Evolutionary conservation across 306 rosid genomes (phyloP), one percentile per base, ranked within the genome.

Genomic region (Hippophae rhamnoides): DNA sequence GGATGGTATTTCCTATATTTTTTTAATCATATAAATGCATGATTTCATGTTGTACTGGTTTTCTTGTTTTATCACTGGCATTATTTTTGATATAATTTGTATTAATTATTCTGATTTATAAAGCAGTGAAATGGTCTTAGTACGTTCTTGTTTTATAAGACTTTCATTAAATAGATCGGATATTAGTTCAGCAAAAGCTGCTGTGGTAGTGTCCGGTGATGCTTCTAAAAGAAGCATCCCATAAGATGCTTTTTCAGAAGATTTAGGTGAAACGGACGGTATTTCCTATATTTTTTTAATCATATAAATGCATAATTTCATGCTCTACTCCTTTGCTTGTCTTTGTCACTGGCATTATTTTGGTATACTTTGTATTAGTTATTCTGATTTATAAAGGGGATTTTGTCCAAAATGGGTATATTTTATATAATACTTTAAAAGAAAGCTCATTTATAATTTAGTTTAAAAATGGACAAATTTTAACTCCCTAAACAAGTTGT

Each of bases 131-230:
- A 31, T 31, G 38, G 38, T 31, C 38, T 31, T 31, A 31, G 3
- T 4, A 31, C 5, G 38, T 31, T 31, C 3, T 31, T 31, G 18
- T 18, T 18, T 92, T 65, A 74, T 92, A 72, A 77, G 77, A 82
- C 63, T 92, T 31, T 58, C 72, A 44, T 62, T 92, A 74, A 81
- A 85, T 77, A 78, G 78, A 57, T 79, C 98, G 8, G 98, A 92
- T 73, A 72, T 83, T 62, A 65, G 81, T 74, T 81, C 90, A 11
- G 98, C 98, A 41, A 92, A 81, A 78, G 78, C 66, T n/a, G 89
- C 84, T 40, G 70, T 69, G 59, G 76, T 49, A 64, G 56, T 71
- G 61, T 64, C 50, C 49, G 43, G 40, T 60, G 76, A 60, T 57
- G 64, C 59, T 52, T 64, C 71, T 59, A 79, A 64, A 60, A 67